phyloP scores from a whole-genome alignment of 192 early-diverging fungal genomes.

The Linnemannia elongata region DNA sequence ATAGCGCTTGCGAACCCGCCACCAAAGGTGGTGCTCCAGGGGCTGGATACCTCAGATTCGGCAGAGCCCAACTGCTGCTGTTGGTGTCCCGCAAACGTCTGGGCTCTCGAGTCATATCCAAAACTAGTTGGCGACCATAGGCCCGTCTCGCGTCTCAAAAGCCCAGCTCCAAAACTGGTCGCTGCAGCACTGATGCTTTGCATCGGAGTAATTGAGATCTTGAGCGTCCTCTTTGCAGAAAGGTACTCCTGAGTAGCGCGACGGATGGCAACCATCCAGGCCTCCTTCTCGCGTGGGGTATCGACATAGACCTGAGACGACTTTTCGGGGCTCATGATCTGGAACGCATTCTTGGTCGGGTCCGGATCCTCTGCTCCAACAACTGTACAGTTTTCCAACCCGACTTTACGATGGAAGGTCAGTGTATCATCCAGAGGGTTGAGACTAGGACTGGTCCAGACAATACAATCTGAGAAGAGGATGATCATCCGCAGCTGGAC shows the following conservation, averaged over 20 bases:
- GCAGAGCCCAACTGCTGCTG: neutral
- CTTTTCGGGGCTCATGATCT: conserved; percentile 84
- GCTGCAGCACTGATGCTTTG: conserved; percentile 44
- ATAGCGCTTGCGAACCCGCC: neutral
- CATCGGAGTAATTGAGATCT: conserved; percentile 58
- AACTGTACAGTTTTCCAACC: conserved; percentile 69
- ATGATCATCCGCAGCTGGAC: conserved; percentile 81
- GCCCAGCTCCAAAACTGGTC: conserved; percentile 29
- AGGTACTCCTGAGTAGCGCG: conserved; percentile 69
- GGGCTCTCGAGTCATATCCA: conserved; percentile 13
- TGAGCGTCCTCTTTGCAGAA: conserved; percentile 70
- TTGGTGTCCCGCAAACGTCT: conserved; percentile 4
- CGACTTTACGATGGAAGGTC: conserved; percentile 78
- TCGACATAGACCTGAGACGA: conserved; percentile 82
- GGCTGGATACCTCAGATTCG: conserved; percentile 11
- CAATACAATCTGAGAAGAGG: conserved; percentile 82
- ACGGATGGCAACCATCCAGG: conserved; percentile 76
- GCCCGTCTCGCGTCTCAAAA: conserved; percentile 38
- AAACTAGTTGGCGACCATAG: conserved; percentile 28
- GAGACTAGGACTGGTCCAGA: conserved; percentile 76
- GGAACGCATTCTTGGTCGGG: conserved; percentile 76
- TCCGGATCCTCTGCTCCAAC: conserved; percentile 64
- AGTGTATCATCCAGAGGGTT: conserved; percentile 71
- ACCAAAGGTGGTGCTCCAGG: neutral
- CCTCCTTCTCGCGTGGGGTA: conserved; percentile 64